Evolutionary conservation across 2,329 filamentous ascomycete species (phyloP).

Genomic region (Emergomyces orientalis): DNA sequence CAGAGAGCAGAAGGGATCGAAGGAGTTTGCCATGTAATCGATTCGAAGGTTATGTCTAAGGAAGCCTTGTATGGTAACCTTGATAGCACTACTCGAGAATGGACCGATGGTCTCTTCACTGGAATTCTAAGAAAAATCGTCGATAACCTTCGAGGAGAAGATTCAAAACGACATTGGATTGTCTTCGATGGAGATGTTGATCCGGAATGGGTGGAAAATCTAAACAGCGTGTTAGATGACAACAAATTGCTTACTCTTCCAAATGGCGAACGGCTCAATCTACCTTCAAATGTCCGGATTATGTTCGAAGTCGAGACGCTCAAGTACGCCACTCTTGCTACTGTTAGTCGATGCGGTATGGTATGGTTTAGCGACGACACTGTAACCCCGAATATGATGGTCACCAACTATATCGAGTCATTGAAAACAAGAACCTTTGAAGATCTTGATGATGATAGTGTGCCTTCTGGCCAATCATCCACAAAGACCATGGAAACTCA

Average conservation of each 20-base stretch:
- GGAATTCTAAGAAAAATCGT: conserved; percentile 97
- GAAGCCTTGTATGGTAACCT: conserved; percentile 92
- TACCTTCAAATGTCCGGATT: conserved; percentile 91
- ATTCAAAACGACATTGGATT: conserved; percentile 96
- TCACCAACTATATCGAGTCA: conserved; percentile 78
- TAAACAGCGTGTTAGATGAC: conserved; percentile 98
- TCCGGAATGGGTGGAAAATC: conserved; percentile 98
- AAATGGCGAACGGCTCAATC: conserved; percentile 92
- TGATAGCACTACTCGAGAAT: conserved; percentile 93
- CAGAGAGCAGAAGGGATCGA: conserved; percentile 86
- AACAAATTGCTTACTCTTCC: conserved; percentile 96
- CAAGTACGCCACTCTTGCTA: conserved; percentile 93
- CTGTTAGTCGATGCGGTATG: conserved; percentile 99
- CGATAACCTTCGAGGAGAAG: conserved; percentile 94
- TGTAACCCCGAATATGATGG: conserved; percentile 85
- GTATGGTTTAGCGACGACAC: conserved; percentile 99
- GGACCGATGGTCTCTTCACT: conserved; percentile 97
- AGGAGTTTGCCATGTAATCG: conserved; percentile 93
- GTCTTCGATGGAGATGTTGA: conserved; percentile 99
- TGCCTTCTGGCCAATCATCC: conserved; percentile 63
- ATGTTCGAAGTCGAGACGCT: conserved; percentile 99
- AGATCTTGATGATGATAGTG: conserved; percentile 86
- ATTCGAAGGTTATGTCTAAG: conserved; percentile 99
- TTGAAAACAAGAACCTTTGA: conserved; percentile 80
- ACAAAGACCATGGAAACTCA: conserved; percentile 73